Base-by-base conservation (phyloP, 2,329 filamentous ascomycete species). In the Neonectria magnoliae region DNA sequence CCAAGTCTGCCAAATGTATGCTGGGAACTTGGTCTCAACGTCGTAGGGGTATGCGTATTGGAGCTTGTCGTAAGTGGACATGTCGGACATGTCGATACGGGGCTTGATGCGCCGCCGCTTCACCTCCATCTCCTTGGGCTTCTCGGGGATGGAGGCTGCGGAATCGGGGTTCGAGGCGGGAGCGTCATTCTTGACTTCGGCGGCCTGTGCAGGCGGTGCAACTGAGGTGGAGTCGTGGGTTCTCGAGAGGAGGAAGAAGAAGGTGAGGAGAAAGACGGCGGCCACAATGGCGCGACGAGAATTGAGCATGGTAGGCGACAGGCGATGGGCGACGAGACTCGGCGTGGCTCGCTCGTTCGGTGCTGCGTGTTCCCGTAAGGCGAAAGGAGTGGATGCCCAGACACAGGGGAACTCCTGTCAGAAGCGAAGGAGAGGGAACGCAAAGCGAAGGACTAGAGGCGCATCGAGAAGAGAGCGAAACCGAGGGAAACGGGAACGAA, bases 1-100 rank as follows among this genome's bases (percentile, higher is more conserved):
- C 96, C 96, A 99, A 14, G 96, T 99, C 84, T 99, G 96, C 96
- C 96, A 99, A 76, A 99, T 97, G 83, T 97, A 98, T 61, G 94
- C 94, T 3, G 96, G 96, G 79, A 98, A 98, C 79, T 95, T 97
- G 72, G 85, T 81, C 75, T 94, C 89, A 67, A 95, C 85, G 75
- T 97, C 92, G 84, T 98, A 99, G 20, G 94, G 93, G 80, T 96
- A 98, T 73, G 97, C 92, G 82, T 97, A 98, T 57, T 90, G 91
- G 62, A 99, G 88, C 81, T 96, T 97, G 82, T 87, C 91, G 84
- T 83, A 85, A 57, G 94, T 85, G 16, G 91, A 89, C 81, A 92
- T 89, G 76, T 85, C 87, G 63, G 89, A 88, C 76, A 93, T 85
- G 78, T 95, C 91, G 58, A 89, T 85, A 70, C 93, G 81, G 57